Base-by-base conservation (phyloP, 192 early-diverging fungal species). In the Coemansia sp. region DNA sequence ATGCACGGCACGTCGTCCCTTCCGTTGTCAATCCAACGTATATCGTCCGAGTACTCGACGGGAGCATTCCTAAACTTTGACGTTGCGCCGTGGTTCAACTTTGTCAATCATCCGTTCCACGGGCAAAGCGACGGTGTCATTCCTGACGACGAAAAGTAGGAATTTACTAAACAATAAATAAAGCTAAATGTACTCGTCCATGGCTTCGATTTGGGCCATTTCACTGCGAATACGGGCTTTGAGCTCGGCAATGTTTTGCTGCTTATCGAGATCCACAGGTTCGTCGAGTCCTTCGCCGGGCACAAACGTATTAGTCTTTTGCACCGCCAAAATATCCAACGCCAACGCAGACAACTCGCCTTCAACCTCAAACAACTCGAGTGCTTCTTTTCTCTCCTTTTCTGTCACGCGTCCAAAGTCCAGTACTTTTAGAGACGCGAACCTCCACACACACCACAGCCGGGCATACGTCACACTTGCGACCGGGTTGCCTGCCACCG, bases 401-500 rank as follows among this genome's bases (percentile, higher is more conserved):
- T 89, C 82, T 54, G 83, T 85, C 23, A 98, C 85, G 31, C 83
- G 82, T 59, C 88, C 85, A 71, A 96, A 98, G 79, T 99, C 93
- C 68, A 98, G 65, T 2, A 97, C 88, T 38, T 91, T 83, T 51
- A 98, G 72, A 16, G 67, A 80, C 19, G 17, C 7, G 45, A 93
- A 68, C 65, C 88, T 86, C 85, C 91, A 88, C 59, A 99, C 88
- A 25, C 96, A 83, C 83, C 88, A 95, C 39, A 84, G 62, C 51
- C 97, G 73, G 66, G 97, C 96, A 65, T 96, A 70, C 62, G 90
- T 82, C 55, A 92, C 92, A 64, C 85, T 81, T 53, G 84, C 80
- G 23, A 97, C 94, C 0, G 95, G 94, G 67, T 98, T 98, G 64
- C 93, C 95, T 37, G 90, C 67, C 47, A 99, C 71, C n/a, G 86